Conservation (phyloP, 192 early-diverging fungal genomes). For the Jimgerdemannia lactiflua region DNA sequence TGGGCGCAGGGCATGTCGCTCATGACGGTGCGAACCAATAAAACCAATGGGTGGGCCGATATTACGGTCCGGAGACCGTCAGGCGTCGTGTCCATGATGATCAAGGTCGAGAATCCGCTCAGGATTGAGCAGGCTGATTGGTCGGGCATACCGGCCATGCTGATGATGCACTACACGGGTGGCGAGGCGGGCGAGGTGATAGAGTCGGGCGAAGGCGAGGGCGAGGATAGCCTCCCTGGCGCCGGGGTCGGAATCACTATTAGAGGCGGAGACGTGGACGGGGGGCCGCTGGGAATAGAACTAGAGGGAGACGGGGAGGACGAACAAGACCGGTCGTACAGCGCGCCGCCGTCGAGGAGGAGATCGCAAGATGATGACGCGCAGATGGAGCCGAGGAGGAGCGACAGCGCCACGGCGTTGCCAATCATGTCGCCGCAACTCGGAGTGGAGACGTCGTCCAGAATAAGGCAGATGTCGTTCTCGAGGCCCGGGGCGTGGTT, state of each 20-base stretch:
- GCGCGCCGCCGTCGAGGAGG: background rate
- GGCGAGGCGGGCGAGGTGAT: background rate
- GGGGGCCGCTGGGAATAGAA: constrained; percentile 6
- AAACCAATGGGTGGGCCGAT: constrained; percentile 71
- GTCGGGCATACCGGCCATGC: constrained; percentile 43
- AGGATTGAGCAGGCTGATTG: constrained; percentile 44
- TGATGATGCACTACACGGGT: constrained; percentile 41
- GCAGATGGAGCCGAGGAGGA: background rate
- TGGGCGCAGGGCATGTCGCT: constrained; percentile 89
- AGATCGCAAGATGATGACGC: background rate
- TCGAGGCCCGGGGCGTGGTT: background rate
- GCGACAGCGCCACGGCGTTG: background rate
- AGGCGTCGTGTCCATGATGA: constrained; percentile 67
- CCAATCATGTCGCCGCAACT: background rate
- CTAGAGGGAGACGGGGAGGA: background rate
- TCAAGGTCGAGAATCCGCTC: constrained; percentile 68
- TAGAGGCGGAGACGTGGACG: background rate
- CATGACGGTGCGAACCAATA: constrained; percentile 71
- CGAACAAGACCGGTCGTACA: background rate
- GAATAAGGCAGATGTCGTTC: background rate
- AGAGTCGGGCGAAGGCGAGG: background rate
- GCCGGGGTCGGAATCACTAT: background rate
- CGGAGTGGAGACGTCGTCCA: background rate
- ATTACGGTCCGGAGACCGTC: constrained; percentile 80
- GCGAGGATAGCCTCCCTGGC: background rate